A percentile compares a stretch with the other conserved stretches of the same genome.
These are phyloP conservation scores for Penicillium brasilianum DNA, from an alignment of 2,329 filamentous ascomycete species.

Conservation along the genomic window DNA sequence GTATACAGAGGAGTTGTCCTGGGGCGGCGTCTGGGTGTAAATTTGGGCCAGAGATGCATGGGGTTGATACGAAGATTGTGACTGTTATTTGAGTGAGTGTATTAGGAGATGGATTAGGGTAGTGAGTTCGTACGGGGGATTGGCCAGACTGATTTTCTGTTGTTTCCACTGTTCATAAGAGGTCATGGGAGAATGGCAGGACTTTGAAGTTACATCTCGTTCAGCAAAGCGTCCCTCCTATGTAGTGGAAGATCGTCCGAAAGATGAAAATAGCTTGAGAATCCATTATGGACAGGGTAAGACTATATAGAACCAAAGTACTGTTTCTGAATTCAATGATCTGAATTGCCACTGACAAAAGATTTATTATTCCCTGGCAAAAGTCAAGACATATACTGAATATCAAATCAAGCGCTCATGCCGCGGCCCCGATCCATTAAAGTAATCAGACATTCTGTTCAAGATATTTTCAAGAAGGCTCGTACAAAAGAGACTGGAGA, in stretches of 20 bases:
- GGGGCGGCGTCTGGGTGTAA: slow-evolving; percentile 22
- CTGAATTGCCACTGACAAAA: not conserved
- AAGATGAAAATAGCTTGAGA: too few relatives aligned
- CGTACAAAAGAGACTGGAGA: not conserved
- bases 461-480: not conserved
- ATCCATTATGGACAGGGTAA: not conserved
- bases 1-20: slow-evolving; percentile 25
- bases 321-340: not conserved
- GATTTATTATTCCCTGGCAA: not conserved
- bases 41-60: slow-evolving; percentile 28
- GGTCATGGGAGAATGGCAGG: not conserved
- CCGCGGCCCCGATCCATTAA: not conserved
- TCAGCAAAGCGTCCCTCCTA: too few relatives aligned
- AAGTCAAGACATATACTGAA: not conserved
- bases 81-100: not conserved
- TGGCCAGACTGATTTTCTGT: not conserved
- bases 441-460: not conserved
- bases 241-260: too few relatives aligned
- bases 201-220: not conserved
- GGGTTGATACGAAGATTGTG: slow-evolving; percentile 30
- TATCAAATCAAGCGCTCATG: not conserved
- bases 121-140: not conserved
- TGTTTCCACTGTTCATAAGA: not conserved
- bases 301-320: not conserved
- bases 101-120: not conserved